Evolutionary conservation across 2,329 filamentous ascomycete species (phyloP), one percentile per base, ranked within the genome.

Genomic region (Xylariaceae sp.): DNA sequence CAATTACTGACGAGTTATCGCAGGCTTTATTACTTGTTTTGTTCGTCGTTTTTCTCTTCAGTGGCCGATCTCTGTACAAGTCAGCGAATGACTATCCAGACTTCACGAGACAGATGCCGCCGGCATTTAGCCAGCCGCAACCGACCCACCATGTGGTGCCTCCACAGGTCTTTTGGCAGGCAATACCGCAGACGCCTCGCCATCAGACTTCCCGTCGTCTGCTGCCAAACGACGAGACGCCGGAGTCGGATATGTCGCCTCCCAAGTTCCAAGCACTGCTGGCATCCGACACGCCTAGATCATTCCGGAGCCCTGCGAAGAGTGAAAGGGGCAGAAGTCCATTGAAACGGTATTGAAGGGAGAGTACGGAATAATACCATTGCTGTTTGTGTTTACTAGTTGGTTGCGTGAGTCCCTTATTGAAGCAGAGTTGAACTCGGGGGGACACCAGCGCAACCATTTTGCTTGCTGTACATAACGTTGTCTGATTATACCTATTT

Each of bases 211-310:
- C 63, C 5, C 65, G 66, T 1, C 67, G 63, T 34, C 17, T 69
- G 10, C 51, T 64, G 2, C 35, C 59, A 15, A 66, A 69, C 42
- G 70, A 69, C 1, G 70, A 72, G 18, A 73, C 70, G 34, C 71
- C 71, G 1, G 82, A 84, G 47, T 82, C 80, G 2, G 82, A 84
- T 57, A 77, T 71, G 2, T 80, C 80, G 6, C 79, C 80, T 13
- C 58, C 62, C 2, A 64, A 72, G 44, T 71, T 75, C 56, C 77
- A 73, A 59, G 64, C 73, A 0, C 68, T 82, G 15, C 73, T 78
- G 56, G 70, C 74, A n/a, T 72, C 68, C 1, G 62, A 65, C 42
- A 68, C 77, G 2, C 75, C 76, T 4, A 47, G 48, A 4, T 61
- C 54, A 10, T 61, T 66, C 52, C 59, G 60, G 5, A 70, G 68